Percentiles rank a stretch among this genome's conserved stretches.
phyloP scores from a whole-genome alignment of 495 filamentous ascomycete species.

The Staphylotrichum tortipilum region DNA sequence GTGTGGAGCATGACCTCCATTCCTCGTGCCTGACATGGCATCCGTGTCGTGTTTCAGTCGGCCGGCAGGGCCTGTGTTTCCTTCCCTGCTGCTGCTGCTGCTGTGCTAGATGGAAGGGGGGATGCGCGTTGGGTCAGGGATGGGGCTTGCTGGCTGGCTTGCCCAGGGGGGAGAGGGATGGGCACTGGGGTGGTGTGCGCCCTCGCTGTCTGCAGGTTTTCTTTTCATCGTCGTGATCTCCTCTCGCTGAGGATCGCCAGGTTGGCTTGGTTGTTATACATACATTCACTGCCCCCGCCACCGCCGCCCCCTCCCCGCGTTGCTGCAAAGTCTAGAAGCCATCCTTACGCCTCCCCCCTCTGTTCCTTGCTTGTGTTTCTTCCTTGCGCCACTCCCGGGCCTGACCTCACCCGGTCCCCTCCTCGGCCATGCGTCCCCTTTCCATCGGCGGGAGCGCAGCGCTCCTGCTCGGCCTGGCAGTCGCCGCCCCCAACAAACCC shows the following conservation, averaged over 20 bases:
- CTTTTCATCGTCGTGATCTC: too few relatives aligned
- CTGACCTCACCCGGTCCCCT: not conserved
- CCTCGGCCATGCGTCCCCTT: not conserved
- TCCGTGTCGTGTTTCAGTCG: not conserved
- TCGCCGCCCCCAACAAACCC: not conserved
- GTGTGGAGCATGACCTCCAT: not conserved
- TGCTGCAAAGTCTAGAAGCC: too few relatives aligned
- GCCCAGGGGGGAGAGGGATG: too few relatives aligned
- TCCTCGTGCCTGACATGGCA: not conserved
- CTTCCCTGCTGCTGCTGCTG: not conserved
- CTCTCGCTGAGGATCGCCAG: too few relatives aligned
- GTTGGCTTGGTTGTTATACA: too few relatives aligned
- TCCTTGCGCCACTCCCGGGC: not conserved
- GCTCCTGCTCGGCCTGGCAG: not conserved
- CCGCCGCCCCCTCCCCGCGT: too few relatives aligned
- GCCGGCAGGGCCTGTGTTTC: too few relatives aligned
- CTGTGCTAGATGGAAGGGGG: too few relatives aligned
- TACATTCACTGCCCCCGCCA: too few relatives aligned
- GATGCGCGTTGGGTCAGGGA: not conserved
- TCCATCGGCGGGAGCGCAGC: not conserved
- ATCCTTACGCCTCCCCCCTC: too few relatives aligned
- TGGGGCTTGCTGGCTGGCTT: not conserved
- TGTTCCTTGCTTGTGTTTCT: not conserved
- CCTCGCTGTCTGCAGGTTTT: too few relatives aligned
- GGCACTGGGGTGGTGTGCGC: too few relatives aligned